Evolutionary conservation across 2,329 filamentous ascomycete genomes (phyloP).

Genomic region (Trichoderma atroviride): DNA sequence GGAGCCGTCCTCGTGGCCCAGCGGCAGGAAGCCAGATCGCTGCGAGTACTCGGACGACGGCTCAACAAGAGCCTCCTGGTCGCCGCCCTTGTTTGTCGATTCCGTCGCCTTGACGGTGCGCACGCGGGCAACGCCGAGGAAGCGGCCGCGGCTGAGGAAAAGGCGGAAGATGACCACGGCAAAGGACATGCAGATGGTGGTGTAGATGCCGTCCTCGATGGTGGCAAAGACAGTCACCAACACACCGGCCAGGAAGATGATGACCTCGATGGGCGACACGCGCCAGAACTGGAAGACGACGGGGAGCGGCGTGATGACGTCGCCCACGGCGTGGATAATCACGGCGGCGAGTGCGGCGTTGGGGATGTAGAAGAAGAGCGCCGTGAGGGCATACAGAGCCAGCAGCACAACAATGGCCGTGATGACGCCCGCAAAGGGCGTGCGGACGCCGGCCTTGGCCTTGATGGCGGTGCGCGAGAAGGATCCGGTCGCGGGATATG

Average conservation of each 20-base stretch:
- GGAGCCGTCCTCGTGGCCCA: constrained; percentile 54
- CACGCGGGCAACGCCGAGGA: constrained; percentile 78
- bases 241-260: constrained; percentile 86
- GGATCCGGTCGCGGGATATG: constrained; percentile 83
- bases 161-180: constrained; percentile 76
- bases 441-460: constrained; percentile 88
- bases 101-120: constrained; percentile 75
- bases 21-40: constrained; percentile 50
- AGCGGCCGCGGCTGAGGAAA: constrained; percentile 75
- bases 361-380: constrained; percentile 89
- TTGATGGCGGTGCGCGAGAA: constrained; percentile 93
- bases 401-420: constrained; percentile 81
- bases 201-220: constrained; percentile 87
- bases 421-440: constrained; percentile 82
- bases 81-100: constrained; percentile 38
- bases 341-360: constrained; percentile 74
- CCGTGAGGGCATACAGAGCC: constrained; percentile 79
- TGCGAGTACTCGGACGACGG: constrained; percentile 54
- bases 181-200: constrained; percentile 70
- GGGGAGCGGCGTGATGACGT: constrained; percentile 81
- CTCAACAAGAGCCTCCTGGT: constrained; percentile 38
- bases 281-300: constrained; percentile 88
- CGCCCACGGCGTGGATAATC: constrained; percentile 88
- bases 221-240: constrained; percentile 77
- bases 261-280: constrained; percentile 77